Evolutionary conservation across 2,329 filamentous ascomycete species (phyloP).

Genomic region (Zymoseptoria brevis): DNA sequence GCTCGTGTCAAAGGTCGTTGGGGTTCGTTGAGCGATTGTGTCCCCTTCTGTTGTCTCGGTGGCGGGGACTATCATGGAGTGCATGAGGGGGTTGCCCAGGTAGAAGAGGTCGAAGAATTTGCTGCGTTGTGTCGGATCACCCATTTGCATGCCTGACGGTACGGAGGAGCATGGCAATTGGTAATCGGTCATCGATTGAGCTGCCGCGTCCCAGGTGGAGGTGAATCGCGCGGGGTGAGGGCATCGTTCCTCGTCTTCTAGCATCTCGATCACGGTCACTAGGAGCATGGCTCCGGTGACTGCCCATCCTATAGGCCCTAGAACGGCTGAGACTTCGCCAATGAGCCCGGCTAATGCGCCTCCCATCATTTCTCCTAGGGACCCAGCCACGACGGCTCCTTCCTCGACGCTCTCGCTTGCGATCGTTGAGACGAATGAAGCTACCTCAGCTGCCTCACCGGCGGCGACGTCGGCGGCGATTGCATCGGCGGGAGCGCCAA

Average conservation of each 20-base stretch:
- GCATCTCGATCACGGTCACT: not conserved
- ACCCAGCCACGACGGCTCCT: not conserved
- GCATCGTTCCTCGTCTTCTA: not conserved
- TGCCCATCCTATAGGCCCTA: not conserved
- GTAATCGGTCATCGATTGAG: not conserved
- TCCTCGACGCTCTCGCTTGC: not conserved
- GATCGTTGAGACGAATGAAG: not conserved
- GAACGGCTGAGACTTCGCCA: not conserved
- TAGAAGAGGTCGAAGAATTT: not conserved
- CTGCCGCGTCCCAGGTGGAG: not conserved
- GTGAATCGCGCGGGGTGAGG: not conserved
- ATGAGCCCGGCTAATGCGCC: not conserved
- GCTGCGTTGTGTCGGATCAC: no score
- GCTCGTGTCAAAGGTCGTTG: not conserved
- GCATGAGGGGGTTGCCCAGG: not conserved
- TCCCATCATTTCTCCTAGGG: not conserved
- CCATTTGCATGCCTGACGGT: not conserved
- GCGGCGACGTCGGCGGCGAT: not conserved
- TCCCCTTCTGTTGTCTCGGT: not conserved
- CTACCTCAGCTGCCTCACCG: not conserved
- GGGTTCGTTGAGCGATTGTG: not conserved
- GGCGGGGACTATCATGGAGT: not conserved
- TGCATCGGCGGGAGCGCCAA: not conserved
- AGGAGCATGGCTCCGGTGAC: not conserved
- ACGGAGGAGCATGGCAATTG: not conserved